Evolutionary conservation across 2,329 filamentous ascomycete species (phyloP).

Genomic region (Paramyrothecium sp.): DNA sequence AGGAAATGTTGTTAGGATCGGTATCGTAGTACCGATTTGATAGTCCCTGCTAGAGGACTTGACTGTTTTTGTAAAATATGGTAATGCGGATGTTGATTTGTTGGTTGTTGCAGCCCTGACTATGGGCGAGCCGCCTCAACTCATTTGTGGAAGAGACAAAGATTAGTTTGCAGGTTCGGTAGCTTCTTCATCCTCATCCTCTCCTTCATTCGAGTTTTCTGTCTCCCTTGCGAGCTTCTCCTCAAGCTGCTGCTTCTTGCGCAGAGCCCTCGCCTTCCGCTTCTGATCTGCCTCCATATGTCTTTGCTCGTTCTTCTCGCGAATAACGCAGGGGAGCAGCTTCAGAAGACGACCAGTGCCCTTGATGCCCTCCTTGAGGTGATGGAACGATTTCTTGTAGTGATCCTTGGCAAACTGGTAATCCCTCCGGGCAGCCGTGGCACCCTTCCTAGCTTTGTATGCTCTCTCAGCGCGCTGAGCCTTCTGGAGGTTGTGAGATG

Average conservation of each 20-base stretch:
- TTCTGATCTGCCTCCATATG: constrained; percentile 25
- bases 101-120: too few relatives aligned
- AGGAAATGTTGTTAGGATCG: too few relatives aligned
- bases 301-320: constrained; percentile 32
- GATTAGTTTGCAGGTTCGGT: neutral
- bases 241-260: constrained; percentile 33
- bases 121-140: too few relatives aligned
- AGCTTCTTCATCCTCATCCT: neutral
- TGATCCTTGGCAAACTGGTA: constrained; percentile 36
- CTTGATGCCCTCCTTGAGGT: constrained; percentile 32
- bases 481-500: constrained; percentile 33
- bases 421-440: constrained; percentile 34
- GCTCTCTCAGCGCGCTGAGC: constrained; percentile 38
- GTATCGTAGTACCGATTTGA: too few relatives aligned
- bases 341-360: constrained; percentile 28
- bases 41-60: too few relatives aligned
- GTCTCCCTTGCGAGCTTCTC: constrained; percentile 25
- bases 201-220: constrained; percentile 4
- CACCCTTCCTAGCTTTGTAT: constrained; percentile 40
- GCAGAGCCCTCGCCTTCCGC: constrained; percentile 25
- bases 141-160: neutral
- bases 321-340: constrained; percentile 31
- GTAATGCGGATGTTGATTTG: too few relatives aligned
- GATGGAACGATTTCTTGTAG: constrained; percentile 31
- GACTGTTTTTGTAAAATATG: too few relatives aligned